These are phyloP conservation scores for Cicer chorassanicum DNA, from an alignment of 306 rosid genomes.

Conservation along the genomic window DNA sequence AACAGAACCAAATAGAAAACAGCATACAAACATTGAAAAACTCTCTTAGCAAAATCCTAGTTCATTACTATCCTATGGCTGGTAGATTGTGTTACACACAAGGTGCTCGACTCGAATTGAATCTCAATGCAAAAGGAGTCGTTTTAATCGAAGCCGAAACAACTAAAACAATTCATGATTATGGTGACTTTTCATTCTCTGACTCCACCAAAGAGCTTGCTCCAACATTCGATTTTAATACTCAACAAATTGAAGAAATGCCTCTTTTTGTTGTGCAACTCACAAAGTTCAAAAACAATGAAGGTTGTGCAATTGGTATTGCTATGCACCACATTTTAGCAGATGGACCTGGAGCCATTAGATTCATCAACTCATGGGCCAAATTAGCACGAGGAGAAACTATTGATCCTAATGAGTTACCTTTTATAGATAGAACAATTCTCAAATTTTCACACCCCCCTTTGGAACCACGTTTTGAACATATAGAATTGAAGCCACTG, in stretches of 20 bases:
- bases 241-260: background rate
- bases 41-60: constrained; percentile 34
- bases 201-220: constrained; percentile 16
- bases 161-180: background rate
- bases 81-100: constrained; percentile 15
- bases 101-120: background rate
- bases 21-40: background rate
- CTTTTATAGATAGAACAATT: constrained; percentile 19
- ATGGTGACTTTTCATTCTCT: constrained; percentile 42
- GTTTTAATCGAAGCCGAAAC: constrained; percentile 23
- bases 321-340: background rate
- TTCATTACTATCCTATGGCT: constrained; percentile 40
- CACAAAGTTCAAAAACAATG: constrained; percentile 2
- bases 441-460: background rate
- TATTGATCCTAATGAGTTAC: background rate
- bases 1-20: background rate
- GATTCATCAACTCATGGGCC: constrained; percentile 38
- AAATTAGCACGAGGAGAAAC: constrained; percentile 23
- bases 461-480: background rate
- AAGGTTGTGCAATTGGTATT: background rate
- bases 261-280: constrained; percentile 17
- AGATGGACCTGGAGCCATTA: background rate
- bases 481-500: constrained; percentile 13
- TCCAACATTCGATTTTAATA: constrained; percentile 21
- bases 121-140: constrained; percentile 36